A percentile compares a stretch with the other conserved stretches of the same genome.
These are phyloP conservation scores for Saturnispora hagleri DNA, from an alignment of 805 yeast species.

Conservation along the genomic window DNA sequence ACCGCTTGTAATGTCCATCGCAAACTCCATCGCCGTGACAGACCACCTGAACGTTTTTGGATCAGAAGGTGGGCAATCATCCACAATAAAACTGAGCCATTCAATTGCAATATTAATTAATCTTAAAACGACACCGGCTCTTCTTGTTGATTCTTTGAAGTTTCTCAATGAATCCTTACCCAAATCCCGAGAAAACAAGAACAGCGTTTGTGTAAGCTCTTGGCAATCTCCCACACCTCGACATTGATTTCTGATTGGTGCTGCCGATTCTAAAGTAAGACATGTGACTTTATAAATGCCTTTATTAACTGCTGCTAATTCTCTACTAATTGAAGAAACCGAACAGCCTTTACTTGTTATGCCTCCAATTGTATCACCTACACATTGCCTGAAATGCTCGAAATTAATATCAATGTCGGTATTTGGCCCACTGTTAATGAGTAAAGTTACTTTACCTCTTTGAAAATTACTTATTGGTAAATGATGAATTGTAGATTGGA, in stretches of 20 bases:
- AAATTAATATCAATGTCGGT: constrained; percentile 46
- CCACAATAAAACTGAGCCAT: constrained; percentile 90
- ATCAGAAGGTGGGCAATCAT: constrained; percentile 91
- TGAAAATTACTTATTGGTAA: constrained; percentile 48
- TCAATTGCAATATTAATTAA: constrained; percentile 71
- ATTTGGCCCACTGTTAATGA: constrained; percentile 60
- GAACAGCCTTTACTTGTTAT: constrained; percentile 63
- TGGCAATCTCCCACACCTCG: constrained; percentile 54
- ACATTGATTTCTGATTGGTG: constrained; percentile 43
- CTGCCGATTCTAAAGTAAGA: constrained; percentile 53
- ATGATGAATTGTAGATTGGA: constrained; percentile 36
- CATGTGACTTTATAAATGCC: constrained; percentile 60
- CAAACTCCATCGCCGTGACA: constrained; percentile 89
- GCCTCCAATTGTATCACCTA: constrained; percentile 43
- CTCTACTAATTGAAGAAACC: constrained; percentile 60
- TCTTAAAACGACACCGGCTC: constrained; percentile 59
- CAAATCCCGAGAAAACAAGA: constrained; percentile 71
- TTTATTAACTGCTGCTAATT: constrained; percentile 55
- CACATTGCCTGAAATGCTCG: constrained; percentile 46
- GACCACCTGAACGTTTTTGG: constrained; percentile 92
- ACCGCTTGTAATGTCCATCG: constrained; percentile 89
- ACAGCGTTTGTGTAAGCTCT: constrained; percentile 66
- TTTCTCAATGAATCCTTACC: constrained; percentile 64
- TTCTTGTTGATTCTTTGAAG: constrained; percentile 29
- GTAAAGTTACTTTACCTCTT: constrained; percentile 57